A percentile compares a stretch with the other conserved stretches of the same genome.
Conservation (phyloP, 1,284 basidiomycete species). For the Veloboletus limbatus region DNA sequence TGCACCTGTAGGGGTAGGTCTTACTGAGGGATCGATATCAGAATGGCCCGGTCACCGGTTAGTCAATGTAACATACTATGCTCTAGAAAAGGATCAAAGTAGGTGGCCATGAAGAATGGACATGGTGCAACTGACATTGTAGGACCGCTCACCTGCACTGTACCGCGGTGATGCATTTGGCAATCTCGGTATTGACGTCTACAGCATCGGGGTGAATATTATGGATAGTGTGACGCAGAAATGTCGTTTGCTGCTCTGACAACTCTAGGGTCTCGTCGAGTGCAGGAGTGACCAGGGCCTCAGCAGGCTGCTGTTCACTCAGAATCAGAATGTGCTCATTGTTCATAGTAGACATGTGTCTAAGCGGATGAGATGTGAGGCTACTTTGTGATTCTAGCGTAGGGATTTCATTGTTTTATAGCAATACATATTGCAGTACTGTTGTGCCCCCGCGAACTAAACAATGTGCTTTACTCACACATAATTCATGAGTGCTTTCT, state of each 20-base stretch:
- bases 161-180: not conserved
- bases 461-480: too few species aligned
- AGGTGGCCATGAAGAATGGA: too few species aligned
- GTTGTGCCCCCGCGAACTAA: too few species aligned
- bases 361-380: too few species aligned
- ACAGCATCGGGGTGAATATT: not conserved
- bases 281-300: not conserved
- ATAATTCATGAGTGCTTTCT: too few species aligned
- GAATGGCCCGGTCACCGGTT: too few species aligned
- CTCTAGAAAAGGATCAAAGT: not conserved
- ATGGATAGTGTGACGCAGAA: not conserved
- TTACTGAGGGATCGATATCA: not conserved
- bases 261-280: constrained; percentile 5
- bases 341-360: too few species aligned
- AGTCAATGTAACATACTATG: not conserved
- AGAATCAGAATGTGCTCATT: too few species aligned
- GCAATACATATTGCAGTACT: too few species aligned
- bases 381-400: too few species aligned
- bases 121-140: too few species aligned
- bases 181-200: not conserved
- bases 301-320: not conserved
- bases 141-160: not conserved
- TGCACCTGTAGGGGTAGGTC: not conserved
- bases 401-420: too few species aligned
- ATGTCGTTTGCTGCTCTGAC: not conserved